These are phyloP conservation scores for Triticum timopheevii DNA, from an alignment of 176 grass and related monocot species.

Conservation along the genomic window DNA sequence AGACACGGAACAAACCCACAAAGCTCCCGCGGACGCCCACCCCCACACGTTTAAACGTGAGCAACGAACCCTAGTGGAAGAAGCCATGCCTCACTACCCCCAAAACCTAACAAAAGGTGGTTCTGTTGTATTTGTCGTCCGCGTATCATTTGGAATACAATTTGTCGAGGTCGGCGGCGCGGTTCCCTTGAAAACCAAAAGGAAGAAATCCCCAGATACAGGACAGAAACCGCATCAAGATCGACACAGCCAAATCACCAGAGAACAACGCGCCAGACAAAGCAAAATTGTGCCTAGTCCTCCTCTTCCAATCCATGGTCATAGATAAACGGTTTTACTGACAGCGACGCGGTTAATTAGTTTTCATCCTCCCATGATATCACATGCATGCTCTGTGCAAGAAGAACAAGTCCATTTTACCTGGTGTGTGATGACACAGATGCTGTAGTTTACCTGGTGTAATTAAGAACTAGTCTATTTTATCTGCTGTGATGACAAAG, in stretches of 20 bases:
- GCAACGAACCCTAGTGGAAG: not conserved
- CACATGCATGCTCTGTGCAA: conserved; percentile 5
- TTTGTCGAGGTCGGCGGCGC: not conserved
- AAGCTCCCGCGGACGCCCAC: not conserved
- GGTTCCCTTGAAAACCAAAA: not conserved
- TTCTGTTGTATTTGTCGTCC: not conserved
- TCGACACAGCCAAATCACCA: not conserved
- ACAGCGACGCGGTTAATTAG: conserved; percentile 4
- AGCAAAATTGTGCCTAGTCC: not conserved
- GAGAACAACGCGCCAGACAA: not conserved
- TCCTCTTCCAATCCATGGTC: not conserved
- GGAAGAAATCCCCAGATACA: not conserved
- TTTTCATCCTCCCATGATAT: conserved; percentile 17
- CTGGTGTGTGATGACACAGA: not conserved
- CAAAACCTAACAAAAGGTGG: not conserved
- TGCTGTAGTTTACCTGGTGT: conserved; percentile 7
- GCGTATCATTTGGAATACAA: not conserved
- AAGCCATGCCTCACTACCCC: not conserved
- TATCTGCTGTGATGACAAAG: not conserved
- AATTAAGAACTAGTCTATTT: not conserved
- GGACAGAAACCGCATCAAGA: not conserved
- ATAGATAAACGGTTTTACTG: not conserved
- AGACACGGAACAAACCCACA: not conserved
- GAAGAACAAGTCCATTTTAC: not conserved
- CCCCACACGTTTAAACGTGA: not conserved